These are phyloP conservation scores for Zymoseptoria ardabiliae DNA, from an alignment of 2,329 filamentous ascomycete genomes.

Conservation along the genomic window DNA sequence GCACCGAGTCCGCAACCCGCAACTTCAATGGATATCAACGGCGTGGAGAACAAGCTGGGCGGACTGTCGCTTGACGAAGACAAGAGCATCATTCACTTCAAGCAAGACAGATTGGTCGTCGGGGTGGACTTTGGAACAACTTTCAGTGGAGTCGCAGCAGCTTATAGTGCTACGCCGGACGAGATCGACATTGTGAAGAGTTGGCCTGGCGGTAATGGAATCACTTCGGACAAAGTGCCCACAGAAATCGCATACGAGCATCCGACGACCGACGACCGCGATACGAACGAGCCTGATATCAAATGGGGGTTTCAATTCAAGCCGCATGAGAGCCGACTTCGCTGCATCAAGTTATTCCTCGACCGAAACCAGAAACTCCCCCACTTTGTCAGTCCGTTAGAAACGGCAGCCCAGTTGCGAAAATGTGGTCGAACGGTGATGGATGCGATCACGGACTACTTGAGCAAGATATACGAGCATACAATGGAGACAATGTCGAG, in stretches of 20 bases:
- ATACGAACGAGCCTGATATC: conserved; percentile 32
- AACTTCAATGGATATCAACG: conserved; percentile 14
- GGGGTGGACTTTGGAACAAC: conserved; percentile 82
- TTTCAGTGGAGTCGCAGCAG: conserved; percentile 60
- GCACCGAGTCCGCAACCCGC: conserved; percentile 3
- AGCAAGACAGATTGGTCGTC: conserved; percentile 59
- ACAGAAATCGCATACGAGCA: conserved; percentile 64
- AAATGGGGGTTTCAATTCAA: conserved; percentile 83
- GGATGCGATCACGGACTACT: conserved; percentile 72
- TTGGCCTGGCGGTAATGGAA: conserved; percentile 76
- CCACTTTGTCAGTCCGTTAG: conserved; percentile 69
- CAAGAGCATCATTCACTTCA: conserved; percentile 3
- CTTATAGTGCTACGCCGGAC: conserved; percentile 52
- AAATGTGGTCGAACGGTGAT: conserved; percentile 68
- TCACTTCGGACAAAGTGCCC: conserved; percentile 82
- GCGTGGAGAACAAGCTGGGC: conserved; percentile 9
- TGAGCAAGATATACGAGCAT: conserved; percentile 67
- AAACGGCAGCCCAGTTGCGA: conserved; percentile 69
- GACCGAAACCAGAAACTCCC: conserved; percentile 74
- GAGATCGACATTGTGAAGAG: conserved; percentile 77
- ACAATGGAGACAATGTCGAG: conserved; percentile 70
- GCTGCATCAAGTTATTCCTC: conserved; percentile 78
- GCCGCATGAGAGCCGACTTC: conserved; percentile 65
- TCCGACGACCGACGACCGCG: conserved; percentile 2
- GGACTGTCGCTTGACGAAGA: conserved; percentile 9